Base-by-base conservation (phyloP, 1,284 basidiomycete genomes). In the Marasmius oreades region DNA sequence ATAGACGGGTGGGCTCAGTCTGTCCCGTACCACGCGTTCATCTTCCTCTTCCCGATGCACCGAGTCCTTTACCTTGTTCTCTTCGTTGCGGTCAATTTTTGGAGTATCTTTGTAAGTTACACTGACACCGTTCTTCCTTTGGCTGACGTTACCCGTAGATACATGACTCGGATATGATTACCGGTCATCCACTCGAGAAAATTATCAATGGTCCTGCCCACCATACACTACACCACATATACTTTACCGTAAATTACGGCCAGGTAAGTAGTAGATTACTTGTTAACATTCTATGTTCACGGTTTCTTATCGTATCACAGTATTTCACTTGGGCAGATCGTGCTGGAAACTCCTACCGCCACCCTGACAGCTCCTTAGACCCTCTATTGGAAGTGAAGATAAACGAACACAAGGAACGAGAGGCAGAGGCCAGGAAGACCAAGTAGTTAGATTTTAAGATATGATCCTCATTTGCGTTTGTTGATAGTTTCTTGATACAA, bases 141-240 rank as follows among this genome's bases (percentile, higher is more conserved):
- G n/a, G 37, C 28, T 33, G 45, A 46, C 20, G 16, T 33, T 50
- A 8, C 23, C 58, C 36, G 7, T 63, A 92, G 90, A 99, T 99
- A 65, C 96, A 99, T 71, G 96, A 99, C 72, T 95, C 93, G n/a
- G 97, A 99, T 77, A 98, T 99, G 95, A 88, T 98, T 69, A 92
- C 92, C 47, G 95, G 91, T n/a, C 90, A 93, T 69, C 78, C 88
- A 6, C 79, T 97, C 1, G 96, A 98, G 73, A 86, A 81, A 66
- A 73, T 94, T 70, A 96, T 99, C 76, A 99, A 99, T 73, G 94
- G 95, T 12, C 97, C 96, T 2, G 93, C 96, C 3, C 96, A 99
- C 68, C 96, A 99, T 73, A 98, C 95, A 0, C 78, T 98, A 45
- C 95, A 98, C 70, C 96, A 98, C 68, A 73, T 98, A 37, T 95